These are phyloP conservation scores for Chaetomiaceae sp. DNA, from an alignment of 2,329 filamentous ascomycete species.

Conservation along the genomic window DNA sequence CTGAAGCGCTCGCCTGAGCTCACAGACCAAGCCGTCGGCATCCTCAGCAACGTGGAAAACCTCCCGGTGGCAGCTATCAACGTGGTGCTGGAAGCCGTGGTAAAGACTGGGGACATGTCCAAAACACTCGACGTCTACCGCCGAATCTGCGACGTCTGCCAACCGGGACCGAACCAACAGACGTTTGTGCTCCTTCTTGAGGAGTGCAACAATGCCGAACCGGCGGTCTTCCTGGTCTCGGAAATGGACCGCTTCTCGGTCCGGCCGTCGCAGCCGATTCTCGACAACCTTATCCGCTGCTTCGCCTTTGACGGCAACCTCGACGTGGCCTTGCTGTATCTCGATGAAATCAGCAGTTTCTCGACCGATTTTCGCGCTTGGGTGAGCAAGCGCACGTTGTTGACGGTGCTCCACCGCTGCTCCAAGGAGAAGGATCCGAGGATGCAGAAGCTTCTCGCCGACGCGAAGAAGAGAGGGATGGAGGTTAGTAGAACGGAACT, in stretches of 20 bases:
- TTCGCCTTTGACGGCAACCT: constrained; percentile 33
- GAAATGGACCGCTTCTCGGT: constrained; percentile 38
- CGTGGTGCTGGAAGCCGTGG: constrained; percentile 16
- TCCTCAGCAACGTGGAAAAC: constrained; percentile 52
- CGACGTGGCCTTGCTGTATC: constrained; percentile 33
- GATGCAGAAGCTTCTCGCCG: constrained; percentile 32
- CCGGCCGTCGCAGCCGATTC: constrained; percentile 28
- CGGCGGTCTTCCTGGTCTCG: constrained; percentile 33
- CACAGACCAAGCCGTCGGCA: constrained; percentile 48
- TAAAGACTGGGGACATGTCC: neutral
- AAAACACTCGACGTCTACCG: constrained; percentile 36
- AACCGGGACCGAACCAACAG: constrained; percentile 32
- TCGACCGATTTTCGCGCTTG: constrained; percentile 25
- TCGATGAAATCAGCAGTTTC: neutral
- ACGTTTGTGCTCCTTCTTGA: constrained; percentile 37
- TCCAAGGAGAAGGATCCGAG: constrained; percentile 33
- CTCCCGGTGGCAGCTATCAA: constrained; percentile 37
- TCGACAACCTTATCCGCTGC: constrained; percentile 34
- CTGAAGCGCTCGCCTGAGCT: constrained; percentile 46
- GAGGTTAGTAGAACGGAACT: neutral
- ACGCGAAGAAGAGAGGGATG: constrained; percentile 27
- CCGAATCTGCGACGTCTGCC: constrained; percentile 35
- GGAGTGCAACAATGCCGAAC: constrained; percentile 27
- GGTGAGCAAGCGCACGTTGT: constrained; percentile 32
- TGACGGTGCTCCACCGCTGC: constrained; percentile 34